Percentiles rank a stretch among this genome's conserved stretches.
These are phyloP conservation scores for Ceriops tagal DNA, from an alignment of 345 rosid genomes.

Conservation along the genomic window DNA sequence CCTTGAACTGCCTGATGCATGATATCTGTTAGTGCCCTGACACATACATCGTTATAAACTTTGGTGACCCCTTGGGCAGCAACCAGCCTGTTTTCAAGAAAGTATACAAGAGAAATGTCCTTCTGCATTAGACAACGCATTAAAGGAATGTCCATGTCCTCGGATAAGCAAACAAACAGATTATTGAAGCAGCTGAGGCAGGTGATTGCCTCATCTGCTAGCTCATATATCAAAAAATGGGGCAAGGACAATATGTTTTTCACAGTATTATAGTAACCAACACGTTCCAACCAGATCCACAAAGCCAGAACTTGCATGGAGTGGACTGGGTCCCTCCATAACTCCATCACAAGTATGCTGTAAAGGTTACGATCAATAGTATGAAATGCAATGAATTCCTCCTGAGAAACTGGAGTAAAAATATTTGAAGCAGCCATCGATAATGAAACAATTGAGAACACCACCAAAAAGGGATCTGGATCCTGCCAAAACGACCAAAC, in stretches of 20 bases:
- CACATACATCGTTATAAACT: constrained; percentile 30
- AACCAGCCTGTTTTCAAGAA: constrained; percentile 16
- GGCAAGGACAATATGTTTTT: constrained; percentile 38
- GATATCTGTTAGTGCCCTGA: constrained; percentile 37
- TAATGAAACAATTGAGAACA: not conserved
- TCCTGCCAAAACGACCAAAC: constrained; percentile 7
- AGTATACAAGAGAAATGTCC: constrained; percentile 31
- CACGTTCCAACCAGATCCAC: constrained; percentile 52
- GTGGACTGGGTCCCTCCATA: constrained; percentile 45
- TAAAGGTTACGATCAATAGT: constrained; percentile 45
- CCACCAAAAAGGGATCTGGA: not conserved
- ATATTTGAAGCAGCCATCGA: constrained; percentile 10
- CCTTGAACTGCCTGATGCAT: constrained; percentile 31
- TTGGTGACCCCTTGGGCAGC: constrained; percentile 30
- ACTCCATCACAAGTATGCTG: constrained; percentile 30
- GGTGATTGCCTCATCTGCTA: constrained; percentile 43
- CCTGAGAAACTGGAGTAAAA: constrained; percentile 10
- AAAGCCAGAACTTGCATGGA: constrained; percentile 41
- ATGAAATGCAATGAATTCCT: constrained; percentile 42
- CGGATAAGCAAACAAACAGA: constrained; percentile 2
- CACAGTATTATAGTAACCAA: constrained; percentile 24
- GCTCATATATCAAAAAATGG: constrained; percentile 22
- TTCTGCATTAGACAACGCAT: constrained; percentile 24
- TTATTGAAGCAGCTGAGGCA: constrained; percentile 34
- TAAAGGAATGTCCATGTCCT: constrained; percentile 27